Base-by-base conservation (phyloP, 2,329 filamentous ascomycete genomes). In the Calonectria leucothoes region DNA sequence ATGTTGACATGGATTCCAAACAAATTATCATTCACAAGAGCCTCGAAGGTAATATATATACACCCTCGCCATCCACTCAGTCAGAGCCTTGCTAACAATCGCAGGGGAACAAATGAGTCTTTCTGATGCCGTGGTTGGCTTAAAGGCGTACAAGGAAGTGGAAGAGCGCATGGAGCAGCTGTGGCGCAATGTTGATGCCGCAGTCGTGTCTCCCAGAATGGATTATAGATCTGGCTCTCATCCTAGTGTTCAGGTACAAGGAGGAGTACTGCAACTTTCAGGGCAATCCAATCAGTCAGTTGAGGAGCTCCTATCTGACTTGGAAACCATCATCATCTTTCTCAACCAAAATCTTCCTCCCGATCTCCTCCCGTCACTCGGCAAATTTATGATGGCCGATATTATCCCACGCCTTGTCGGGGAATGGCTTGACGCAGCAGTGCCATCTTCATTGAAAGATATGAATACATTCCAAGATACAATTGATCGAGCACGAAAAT, bases 381-480 rank as follows among this genome's bases (percentile, higher is more conserved):
- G 94, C 0, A 87, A 89, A 15, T 89, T 91, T 11, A 90, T 98
- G 82, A 90, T 98, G 82, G 92, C 92, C 0, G 88, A 90, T 48
- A 84, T 98, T 12, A 89, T 93, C 11, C 88, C 91, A 7, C 90
- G 91, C 27, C 88, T 98, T 14, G 93, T 95, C 49, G 89, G 89
- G 6, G 87, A 89, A 6, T 98, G 95, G 93, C 89, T 99, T 10
- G 91, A 94, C 37, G 89, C 91, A 17, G 91, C 92, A 1, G 93
- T 99, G 0, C 96, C 97, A 1, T 87, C 93, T 2, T 93, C 94
- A 0, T 87, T 98, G 14, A 87, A 90, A 14, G 92, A 93, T 14
- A 92, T 98, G 83, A 87, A 88, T 11, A 87, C 86, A 2, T 98
- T 98, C 79, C 92, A 97, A 79, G 86, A 87, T 2, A 90, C 92